Evolutionary conservation across 1,284 basidiomycete species (phyloP), one percentile per base, ranked within the genome.

Genomic region (Uromyces viciae-fabae): DNA sequence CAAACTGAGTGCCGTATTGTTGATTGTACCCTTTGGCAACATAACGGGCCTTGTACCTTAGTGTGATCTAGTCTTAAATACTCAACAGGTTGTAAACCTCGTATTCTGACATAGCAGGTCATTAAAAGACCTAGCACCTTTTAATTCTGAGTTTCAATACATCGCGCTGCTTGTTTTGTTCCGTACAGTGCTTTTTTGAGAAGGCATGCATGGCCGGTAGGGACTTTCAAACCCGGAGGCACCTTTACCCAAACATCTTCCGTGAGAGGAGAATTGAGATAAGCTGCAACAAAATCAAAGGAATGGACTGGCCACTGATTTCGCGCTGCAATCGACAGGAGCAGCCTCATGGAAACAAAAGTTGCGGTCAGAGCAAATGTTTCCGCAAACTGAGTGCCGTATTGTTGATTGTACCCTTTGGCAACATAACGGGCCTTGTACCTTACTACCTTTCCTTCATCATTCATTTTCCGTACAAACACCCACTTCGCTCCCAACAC

Each of bases 241-340:
- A 43, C 31, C 28, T 42, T 3, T 2, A 52, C 42, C 60, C 60
- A 76, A 2, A 76, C 19, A 0, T 76, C 60, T 49, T 66, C 28
- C 33, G 64, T 43, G 2, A 76, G 64, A 0, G 40, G 75, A 0
- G 42, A 43, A 33, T 66, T 60, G 1, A 68, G 25, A 33, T 76
- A 76, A 9, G 75, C 75, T 31, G 75, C 60, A 14, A 76, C 36
- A 36, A 76, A 56, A 54, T 76, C 75, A 66, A 76, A 76, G 3
- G 40, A 46, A 17, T 33, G 52, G 3, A 66, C 60, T 3, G 38
- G 75, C 62, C 58, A 66, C 2, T 40, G 40, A 25, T 15, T 40
- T 9, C 25, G 22, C 28, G 54, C 73, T 15, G 52, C 73, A 14
- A 62, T 25, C 1, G 62, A 52, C 1, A 66, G 60, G 19, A 66